A percentile compares a stretch with the other conserved stretches of the same genome.
These are phyloP conservation scores for Wickerhamiella musiphila DNA, from an alignment of 805 yeast genomes.

Conservation along the genomic window DNA sequence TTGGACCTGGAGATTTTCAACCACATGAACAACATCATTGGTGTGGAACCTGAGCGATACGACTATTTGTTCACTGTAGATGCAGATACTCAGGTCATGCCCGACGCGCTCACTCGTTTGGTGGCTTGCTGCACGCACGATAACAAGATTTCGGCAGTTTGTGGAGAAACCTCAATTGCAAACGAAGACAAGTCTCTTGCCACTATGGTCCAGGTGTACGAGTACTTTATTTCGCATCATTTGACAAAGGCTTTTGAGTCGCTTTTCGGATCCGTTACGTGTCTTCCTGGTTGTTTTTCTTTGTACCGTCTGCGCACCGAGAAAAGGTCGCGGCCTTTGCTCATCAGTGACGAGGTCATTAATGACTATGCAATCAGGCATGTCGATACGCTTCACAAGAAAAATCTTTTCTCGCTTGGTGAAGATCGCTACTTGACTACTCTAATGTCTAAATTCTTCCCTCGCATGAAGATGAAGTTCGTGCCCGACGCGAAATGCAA, in stretches of 20 bases:
- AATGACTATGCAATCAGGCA: conserved; percentile 38
- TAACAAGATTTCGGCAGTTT: conserved; percentile 39
- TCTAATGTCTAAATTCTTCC: conserved; percentile 39
- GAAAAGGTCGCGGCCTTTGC: conserved; percentile 36
- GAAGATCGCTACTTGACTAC: conserved; percentile 45
- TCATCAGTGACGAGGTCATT: conserved; percentile 43
- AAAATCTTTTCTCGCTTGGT: conserved; percentile 43
- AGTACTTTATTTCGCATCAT: conserved; percentile 46
- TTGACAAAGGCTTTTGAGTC: conserved; percentile 47
- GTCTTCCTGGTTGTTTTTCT: conserved; percentile 52
- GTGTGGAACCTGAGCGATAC: conserved; percentile 42
- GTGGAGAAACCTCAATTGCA: conserved; percentile 45
- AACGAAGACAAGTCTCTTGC: conserved; percentile 39
- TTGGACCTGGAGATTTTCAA: conserved; percentile 38
- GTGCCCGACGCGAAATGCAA: conserved; percentile 41
- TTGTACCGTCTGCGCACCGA: conserved; percentile 32
- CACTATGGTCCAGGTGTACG: conserved; percentile 46
- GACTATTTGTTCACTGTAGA: conserved; percentile 42
- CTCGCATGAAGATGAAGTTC: conserved; percentile 36
- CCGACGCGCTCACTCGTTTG: conserved; percentile 38
- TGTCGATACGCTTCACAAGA: conserved; percentile 40
- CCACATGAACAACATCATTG: conserved; percentile 38
- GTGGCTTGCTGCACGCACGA: conserved; percentile 43
- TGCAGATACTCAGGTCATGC: conserved; percentile 42
- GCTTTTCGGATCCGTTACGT: conserved; percentile 43